phyloP scores from a whole-genome alignment of 2,329 filamentous ascomycete species.

The Calonectria multiphialidica region DNA sequence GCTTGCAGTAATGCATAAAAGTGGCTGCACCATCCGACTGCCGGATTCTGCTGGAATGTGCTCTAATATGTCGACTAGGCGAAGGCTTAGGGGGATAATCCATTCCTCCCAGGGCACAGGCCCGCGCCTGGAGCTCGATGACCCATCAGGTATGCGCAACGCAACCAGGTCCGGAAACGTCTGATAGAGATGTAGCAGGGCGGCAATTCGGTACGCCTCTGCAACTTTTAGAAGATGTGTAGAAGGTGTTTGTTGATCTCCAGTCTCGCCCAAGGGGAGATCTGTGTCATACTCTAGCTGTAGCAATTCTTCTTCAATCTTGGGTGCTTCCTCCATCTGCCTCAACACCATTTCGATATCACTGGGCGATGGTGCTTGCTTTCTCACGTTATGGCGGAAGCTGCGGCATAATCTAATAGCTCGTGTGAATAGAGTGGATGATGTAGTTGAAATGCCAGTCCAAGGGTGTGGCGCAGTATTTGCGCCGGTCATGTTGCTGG shows the following conservation, averaged over 20 bases:
- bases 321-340: conserved; percentile 45
- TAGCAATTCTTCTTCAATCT: conserved; percentile 50
- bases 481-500: conserved; percentile 16
- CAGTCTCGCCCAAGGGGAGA: conserved; percentile 42
- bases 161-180: conserved; percentile 53
- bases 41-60: conserved; percentile 51
- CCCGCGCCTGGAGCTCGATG: conserved; percentile 25
- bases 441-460: conserved; percentile 51
- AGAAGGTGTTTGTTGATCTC: conserved; percentile 45
- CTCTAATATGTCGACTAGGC: conserved; percentile 49
- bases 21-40: conserved; percentile 51
- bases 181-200: conserved; percentile 55
- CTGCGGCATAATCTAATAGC: conserved; percentile 51
- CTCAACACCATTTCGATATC: conserved; percentile 44
- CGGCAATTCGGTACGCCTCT: conserved; percentile 54
- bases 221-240: conserved; percentile 51
- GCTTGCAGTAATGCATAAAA: conserved; percentile 52
- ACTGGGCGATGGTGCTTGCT: conserved; percentile 35
- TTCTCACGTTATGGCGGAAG: conserved; percentile 43
- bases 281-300: conserved; percentile 43
- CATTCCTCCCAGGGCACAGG: conserved; percentile 51
- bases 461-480: conserved; percentile 50
- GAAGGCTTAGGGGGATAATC: conserved; percentile 50
- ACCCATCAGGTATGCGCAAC: conserved; percentile 41
- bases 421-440: conserved; percentile 50